Base-by-base conservation (phyloP, 495 filamentous ascomycete species). In the Corynascus novoguineensis region DNA sequence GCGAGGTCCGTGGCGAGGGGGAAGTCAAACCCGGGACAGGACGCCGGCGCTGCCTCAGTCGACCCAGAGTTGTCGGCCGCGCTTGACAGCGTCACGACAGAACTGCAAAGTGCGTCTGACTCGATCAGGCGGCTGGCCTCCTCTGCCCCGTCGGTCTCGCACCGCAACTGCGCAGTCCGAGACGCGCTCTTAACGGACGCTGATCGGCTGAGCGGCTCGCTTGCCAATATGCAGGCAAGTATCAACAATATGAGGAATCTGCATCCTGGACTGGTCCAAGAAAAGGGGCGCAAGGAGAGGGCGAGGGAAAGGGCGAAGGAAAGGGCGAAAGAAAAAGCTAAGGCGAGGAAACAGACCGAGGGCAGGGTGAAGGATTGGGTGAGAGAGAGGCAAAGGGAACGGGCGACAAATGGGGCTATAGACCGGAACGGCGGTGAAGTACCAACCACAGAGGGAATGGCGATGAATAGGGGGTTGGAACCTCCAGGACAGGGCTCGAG, bases 201-300 rank as follows among this genome's bases (percentile, higher is more conserved):
- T 8, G 60, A 64, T 27, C 34, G 60, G 37, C 38, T 70, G 21
- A 54, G 55, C 50, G 49, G 28, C 31, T 46, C 51, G 28, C 27
- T 70, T 12, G 58, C 37, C 11, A 59, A 50, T 2, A 10, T 68
- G 37, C 55, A 63, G 54, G 52, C 53, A 8, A 59, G 59, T 1
- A 53, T 64, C 6, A 59, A 66, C 24, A 70, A 70, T 27, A 63
- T 70, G 56, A 49, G 56, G 42, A 70, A 70, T 27, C 38, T 70
- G 49, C 64, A 66, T 41, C 60, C 60, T 0, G 57, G 51, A 12
- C 29, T 64, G 34, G 45, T 40, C 15, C 42, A 5, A 41, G 35
- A 19, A 10, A 34, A 37, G 27, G 1, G 31, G 25, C 2, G 14
- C 37, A 32, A 19, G 40, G 38, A 42, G 32, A 37, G 32, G 21